A percentile compares a stretch with the other conserved stretches of the same genome.
Evolutionary conservation across 345 rosid species (phyloP).

Genomic region (Euphorbia peplus): DNA sequence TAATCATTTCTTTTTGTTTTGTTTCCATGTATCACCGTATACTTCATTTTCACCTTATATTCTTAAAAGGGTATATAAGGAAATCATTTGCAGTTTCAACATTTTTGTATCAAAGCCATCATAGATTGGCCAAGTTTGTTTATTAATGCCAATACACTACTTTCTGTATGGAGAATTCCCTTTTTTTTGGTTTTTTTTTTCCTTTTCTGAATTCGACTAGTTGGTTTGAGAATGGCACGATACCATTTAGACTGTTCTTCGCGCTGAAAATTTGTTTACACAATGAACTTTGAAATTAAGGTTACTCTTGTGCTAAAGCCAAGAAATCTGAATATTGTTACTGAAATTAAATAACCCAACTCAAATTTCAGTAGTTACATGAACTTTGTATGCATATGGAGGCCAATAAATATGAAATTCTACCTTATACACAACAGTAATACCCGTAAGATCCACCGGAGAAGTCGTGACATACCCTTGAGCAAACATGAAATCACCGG

Average conservation of each 20-base stretch:
- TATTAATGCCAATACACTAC: no score
- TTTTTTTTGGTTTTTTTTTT: no score
- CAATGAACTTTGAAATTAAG: no score
- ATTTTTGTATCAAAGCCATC: background rate
- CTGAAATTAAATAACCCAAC: no score
- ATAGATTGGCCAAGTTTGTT: background rate
- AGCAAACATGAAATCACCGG: conserved; percentile 27
- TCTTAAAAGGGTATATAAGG: background rate
- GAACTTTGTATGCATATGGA: conserved; percentile 20
- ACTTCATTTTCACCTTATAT: background rate
- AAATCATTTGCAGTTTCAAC: background rate
- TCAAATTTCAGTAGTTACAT: no score
- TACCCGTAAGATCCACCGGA: conserved; percentile 19
- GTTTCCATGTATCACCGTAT: background rate
- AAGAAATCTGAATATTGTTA: no score
- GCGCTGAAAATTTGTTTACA: no score
- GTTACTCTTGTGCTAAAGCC: no score
- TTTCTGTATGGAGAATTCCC: no score
- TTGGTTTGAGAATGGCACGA: no score
- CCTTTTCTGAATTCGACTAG: no score
- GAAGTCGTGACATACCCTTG: conserved; percentile 30
- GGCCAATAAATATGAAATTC: conserved; percentile 37
- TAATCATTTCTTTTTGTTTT: background rate
- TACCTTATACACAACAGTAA: conserved; percentile 26
- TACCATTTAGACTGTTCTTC: no score